A percentile compares a stretch with the other conserved stretches of the same genome.
Evolutionary conservation across 495 filamentous ascomycete species (phyloP).

Genomic region (Evernia prunastri): DNA sequence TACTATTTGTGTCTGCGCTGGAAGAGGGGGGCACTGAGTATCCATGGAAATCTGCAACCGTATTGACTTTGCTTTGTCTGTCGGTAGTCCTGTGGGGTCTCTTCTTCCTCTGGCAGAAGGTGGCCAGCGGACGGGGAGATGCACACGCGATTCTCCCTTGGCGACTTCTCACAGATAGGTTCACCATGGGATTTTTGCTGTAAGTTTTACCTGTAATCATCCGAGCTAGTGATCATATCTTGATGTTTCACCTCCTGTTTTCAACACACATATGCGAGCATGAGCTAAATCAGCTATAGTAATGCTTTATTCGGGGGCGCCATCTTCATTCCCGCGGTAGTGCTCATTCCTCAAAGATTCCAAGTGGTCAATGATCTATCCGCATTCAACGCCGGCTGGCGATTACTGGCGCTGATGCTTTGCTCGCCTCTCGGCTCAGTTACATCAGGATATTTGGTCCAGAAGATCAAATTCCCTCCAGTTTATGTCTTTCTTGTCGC

Average conservation of each 20-base stretch:
- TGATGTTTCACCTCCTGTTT: too few species aligned
- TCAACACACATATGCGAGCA: too few species aligned
- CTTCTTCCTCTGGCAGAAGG: constrained; percentile 32
- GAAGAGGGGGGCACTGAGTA: constrained; percentile 44
- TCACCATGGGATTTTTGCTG: constrained; percentile 21
- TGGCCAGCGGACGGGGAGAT: constrained; percentile 23
- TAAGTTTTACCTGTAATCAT: neutral
- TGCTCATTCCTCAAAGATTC: constrained; percentile 51
- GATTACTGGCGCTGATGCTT: constrained; percentile 18
- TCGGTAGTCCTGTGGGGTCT: constrained; percentile 27
- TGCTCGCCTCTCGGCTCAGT: constrained; percentile 28
- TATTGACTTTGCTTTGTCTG: constrained; percentile 36
- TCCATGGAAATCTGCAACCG: constrained; percentile 34
- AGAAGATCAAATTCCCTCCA: constrained; percentile 38
- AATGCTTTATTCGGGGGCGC: constrained; percentile 48
- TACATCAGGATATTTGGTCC: constrained; percentile 20
- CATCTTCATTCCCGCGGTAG: constrained; percentile 46
- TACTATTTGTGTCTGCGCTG: constrained; percentile 48
- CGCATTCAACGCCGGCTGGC: constrained; percentile 39
- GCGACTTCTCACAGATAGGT: constrained; percentile 20
- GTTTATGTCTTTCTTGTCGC: constrained; percentile 41
- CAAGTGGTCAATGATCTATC: constrained; percentile 45
- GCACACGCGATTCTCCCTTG: constrained; percentile 28
- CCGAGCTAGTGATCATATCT: neutral
- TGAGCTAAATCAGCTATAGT: neutral